Base-by-base conservation (phyloP, 495 filamentous ascomycete species). In the Aspergillus egyptiacus region DNA sequence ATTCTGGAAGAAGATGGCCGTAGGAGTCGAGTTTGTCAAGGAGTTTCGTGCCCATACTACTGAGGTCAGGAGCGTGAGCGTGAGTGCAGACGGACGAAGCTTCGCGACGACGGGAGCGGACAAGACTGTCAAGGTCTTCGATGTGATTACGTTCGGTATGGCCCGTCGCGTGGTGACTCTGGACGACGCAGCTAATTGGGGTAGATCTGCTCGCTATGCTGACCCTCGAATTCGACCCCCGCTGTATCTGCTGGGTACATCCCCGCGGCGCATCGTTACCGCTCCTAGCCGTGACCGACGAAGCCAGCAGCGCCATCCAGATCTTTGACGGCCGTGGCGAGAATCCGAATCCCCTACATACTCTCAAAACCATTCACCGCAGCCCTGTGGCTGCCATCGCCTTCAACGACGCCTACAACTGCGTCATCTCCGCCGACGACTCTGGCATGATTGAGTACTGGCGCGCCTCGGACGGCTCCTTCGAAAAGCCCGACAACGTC, bases 371-470 rank as follows among this genome's bases (percentile, higher is more conserved):
- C 2, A 68, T 97, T 14, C 93, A 99, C 60, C 76, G 86, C 51
- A 85, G 72, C 27, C 78, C 86, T 1, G 85, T 97, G 11, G 79
- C 83, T 6, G 71, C 91, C 18, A 87, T 99, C 73, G 83, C 86
- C 2, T 96, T 86, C 70, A 99, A 96, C 66, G 81, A 89, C 64
- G 72, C 76, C 11, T 96, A 82, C 58, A 85, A 97, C 61, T 96
- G 93, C 55, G 89, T 91, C 0, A 64, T 96, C 6, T 96, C 91
- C 5, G 84, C 80, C 1, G 94, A 97, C 56, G 85, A 95, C 54
- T 78, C 80, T 27, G 91, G 93, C 9, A 96, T 97, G 94, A 60
- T 99, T 13, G 93, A 99, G 63, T 99, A 99, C 64, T 99, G 93
- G 93, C 73, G 76, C 40, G 89, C 93, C 2, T 62, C 65, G 18